These are phyloP conservation scores for Sonneratia caseolaris DNA, from an alignment of 345 rosid genomes.

Conservation along the genomic window DNA sequence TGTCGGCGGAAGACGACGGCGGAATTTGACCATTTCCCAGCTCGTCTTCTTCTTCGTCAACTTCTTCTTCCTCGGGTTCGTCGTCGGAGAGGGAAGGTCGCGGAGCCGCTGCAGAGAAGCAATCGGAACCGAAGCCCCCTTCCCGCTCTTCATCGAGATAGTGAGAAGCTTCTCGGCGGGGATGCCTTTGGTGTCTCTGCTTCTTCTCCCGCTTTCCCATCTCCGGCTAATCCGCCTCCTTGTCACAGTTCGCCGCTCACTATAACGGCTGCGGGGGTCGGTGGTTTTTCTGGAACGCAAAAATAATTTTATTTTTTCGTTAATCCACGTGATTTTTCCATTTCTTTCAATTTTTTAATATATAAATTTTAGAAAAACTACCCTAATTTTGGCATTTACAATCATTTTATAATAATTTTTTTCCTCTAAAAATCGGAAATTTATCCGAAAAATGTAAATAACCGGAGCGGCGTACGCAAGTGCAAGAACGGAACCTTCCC, in stretches of 20 bases:
- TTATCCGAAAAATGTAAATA: too few relatives aligned
- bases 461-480: too few relatives aligned
- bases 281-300: too few relatives aligned
- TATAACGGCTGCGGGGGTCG: background rate
- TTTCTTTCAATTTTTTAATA: too few relatives aligned
- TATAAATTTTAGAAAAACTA: too few relatives aligned
- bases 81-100: conserved; percentile 14
- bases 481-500: background rate
- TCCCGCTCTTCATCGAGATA: conserved; percentile 22
- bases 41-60: conserved; percentile 15
- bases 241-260: background rate
- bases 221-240: background rate
- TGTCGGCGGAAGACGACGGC: conserved; percentile 17
- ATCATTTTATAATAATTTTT: too few relatives aligned
- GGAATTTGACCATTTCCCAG: conserved; percentile 19
- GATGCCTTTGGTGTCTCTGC: conserved; percentile 39
- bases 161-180: conserved; percentile 32
- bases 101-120: conserved; percentile 20
- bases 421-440: too few relatives aligned
- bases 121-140: conserved; percentile 7
- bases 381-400: too few relatives aligned
- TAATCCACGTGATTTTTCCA: too few relatives aligned
- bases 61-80: conserved; percentile 11
- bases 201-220: conserved; percentile 53
- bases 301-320: too few relatives aligned